Percentiles rank a stretch among this genome's conserved stretches.
Evolutionary conservation across 129 eudicot genomes (phyloP).

Genomic region (Chrysanthemum makinoi): DNA sequence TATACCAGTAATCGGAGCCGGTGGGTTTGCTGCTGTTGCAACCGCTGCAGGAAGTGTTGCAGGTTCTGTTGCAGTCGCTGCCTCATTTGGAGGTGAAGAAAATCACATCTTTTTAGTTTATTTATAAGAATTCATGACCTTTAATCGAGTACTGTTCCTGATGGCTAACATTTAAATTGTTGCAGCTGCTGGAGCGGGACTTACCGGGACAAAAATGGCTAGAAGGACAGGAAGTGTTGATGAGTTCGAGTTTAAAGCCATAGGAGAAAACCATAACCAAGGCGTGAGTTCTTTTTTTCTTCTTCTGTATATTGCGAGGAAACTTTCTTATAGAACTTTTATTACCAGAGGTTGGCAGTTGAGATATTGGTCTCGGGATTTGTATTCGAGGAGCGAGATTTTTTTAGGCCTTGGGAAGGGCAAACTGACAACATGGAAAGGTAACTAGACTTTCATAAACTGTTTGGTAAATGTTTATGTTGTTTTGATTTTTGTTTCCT

Average conservation of each 20-base stretch:
- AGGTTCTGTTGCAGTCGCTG: conserved; percentile 99
- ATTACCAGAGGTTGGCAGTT: conserved; percentile 87
- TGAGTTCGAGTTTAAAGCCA: conserved; percentile 89
- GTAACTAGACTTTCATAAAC: conserved; percentile 30
- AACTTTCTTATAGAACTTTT: conserved; percentile 26
- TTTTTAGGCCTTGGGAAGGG: conserved; percentile 85
- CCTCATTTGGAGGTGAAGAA: conserved; percentile 90
- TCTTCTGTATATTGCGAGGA: conserved; percentile 1
- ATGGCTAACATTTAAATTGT: conserved; percentile 24
- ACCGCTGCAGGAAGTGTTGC: conserved; percentile 99
- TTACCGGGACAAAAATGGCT: conserved; percentile 92
- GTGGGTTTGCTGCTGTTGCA: conserved; percentile 98
- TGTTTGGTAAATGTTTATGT: conserved; percentile 6
- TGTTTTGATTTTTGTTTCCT: conserved; percentile 9
- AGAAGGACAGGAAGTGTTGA: conserved; percentile 91
- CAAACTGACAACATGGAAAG: conserved; percentile 75
- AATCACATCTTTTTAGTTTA: background rate
- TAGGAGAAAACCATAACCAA: conserved; percentile 84
- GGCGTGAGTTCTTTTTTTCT: conserved; percentile 62
- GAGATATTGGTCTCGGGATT: conserved; percentile 85
- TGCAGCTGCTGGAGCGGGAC: conserved; percentile 99
- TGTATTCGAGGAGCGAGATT: conserved; percentile 82
- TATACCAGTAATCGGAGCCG: conserved; percentile 94
- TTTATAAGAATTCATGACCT: conserved; percentile 3
- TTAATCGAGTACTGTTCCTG: conserved; percentile 10